These are phyloP conservation scores for Aspergillus ruber DNA, from an alignment of 2,329 filamentous ascomycete species.

Conservation along the genomic window DNA sequence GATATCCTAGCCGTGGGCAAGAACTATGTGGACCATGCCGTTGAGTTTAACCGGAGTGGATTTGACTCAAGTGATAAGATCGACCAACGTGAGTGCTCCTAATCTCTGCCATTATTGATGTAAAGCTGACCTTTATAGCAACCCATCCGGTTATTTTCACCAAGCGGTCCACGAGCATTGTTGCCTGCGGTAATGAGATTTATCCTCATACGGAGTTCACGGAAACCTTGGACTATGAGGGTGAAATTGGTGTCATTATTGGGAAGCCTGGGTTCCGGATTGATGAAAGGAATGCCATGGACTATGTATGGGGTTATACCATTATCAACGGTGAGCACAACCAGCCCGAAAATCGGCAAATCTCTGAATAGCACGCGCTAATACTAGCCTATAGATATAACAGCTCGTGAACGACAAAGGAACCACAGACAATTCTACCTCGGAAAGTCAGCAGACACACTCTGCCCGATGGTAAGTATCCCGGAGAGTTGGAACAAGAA, in stretches of 20 bases:
- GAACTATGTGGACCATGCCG: conserved; percentile 53
- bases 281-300: conserved; percentile 39
- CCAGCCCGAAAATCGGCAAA: background rate
- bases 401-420: conserved; percentile 48
- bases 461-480: conserved; percentile 42
- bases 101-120: background rate
- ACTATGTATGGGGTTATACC: conserved; percentile 52
- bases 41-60: conserved; percentile 51
- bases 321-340: conserved; percentile 40
- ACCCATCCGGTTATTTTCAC: conserved; percentile 53
- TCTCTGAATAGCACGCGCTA: background rate
- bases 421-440: conserved; percentile 58
- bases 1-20: conserved; percentile 53
- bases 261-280: conserved; percentile 45
- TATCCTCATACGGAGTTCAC: conserved; percentile 45
- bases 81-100: conserved; percentile 29
- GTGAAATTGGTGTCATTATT: conserved; percentile 53
- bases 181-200: conserved; percentile 44
- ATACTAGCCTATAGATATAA: conserved; percentile 37
- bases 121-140: conserved; percentile 10
- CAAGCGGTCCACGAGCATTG: conserved; percentile 49
- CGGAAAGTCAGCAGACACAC: conserved; percentile 51
- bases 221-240: conserved; percentile 49
- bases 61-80: conserved; percentile 52
- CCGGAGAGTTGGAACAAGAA: too few relatives aligned